Conservation (phyloP, 352 stramenopile species). For the Plasmopara viticola region DNA sequence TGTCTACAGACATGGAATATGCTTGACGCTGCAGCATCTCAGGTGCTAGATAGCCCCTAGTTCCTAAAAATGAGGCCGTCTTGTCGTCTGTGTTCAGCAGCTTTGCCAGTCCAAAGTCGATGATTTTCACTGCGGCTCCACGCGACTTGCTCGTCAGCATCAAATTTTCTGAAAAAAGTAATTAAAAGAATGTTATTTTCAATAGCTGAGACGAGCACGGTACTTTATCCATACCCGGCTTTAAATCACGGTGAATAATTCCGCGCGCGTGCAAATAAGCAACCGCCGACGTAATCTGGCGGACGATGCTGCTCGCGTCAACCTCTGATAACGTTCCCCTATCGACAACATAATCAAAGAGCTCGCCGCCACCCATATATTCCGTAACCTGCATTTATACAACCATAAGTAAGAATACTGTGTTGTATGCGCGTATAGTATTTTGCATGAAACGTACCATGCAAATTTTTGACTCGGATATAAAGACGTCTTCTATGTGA, state of each 20-base stretch:
- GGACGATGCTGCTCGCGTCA: constrained; percentile 79
- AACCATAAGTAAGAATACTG: constrained; percentile 3
- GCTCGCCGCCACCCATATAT: constrained; percentile 79
- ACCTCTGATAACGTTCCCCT: constrained; percentile 86
- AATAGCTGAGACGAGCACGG: not conserved
- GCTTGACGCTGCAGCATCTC: constrained; percentile 97
- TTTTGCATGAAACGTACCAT: constrained; percentile 38
- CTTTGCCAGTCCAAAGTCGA: constrained; percentile 98
- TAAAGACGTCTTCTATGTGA: constrained; percentile 81
- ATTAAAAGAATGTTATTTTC: not conserved
- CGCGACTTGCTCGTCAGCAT: constrained; percentile 81
- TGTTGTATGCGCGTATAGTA: not conserved
- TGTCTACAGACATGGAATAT: constrained; percentile 96
- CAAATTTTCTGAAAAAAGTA: constrained; percentile 49
- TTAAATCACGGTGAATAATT: constrained; percentile 87
- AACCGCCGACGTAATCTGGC: constrained; percentile 86
- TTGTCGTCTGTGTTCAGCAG: constrained; percentile 80
- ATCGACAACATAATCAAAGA: constrained; percentile 90
- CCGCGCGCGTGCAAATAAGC: constrained; percentile 86
- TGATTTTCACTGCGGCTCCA: constrained; percentile 93
- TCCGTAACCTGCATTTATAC: constrained; percentile 65
- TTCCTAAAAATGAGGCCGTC: constrained; percentile 80
- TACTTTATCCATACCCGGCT: constrained; percentile 46
- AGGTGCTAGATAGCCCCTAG: constrained; percentile 93
- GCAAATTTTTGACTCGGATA: constrained; percentile 80